Evolutionary conservation across 352 stramenopile species (phyloP), one percentile per base, ranked within the genome.

Genomic region (Phytophthora crassamura): DNA sequence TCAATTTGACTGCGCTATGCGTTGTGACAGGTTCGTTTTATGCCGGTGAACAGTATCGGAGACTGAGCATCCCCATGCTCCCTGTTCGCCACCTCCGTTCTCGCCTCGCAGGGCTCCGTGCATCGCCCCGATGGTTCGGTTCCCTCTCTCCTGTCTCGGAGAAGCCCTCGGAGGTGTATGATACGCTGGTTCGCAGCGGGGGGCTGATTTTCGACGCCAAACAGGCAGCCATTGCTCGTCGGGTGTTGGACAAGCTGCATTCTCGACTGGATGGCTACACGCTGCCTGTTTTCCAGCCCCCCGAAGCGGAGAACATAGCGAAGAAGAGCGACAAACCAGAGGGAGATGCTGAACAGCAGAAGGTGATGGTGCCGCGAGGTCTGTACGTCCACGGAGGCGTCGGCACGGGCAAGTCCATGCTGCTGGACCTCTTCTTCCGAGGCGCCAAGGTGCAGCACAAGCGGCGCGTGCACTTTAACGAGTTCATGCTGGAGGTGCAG

Each of bases 401-500:
- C 8, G 97, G 97, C 39, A 98, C 89, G 9, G 97, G 97, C 34
- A 99, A 99, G 76, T 97, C 91, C 11, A 97, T 99, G 82, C 80
- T 99, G 10, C 97, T 99, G 90, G 94, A 99, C 69, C 64, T 98
- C 14, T 98, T 99, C 67, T 98, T 91, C 66, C 63, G 85, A 15
- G 58, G 78, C 34, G 69, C 86, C 16, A 57, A 59, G 0, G 71
- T 86, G 22, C 45, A 78, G 36, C 88, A 80, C 64, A 98, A 98
- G 59, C 87, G 86, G 34, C 83, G 96, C 39, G 89, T 98, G 55
- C 97, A 99, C 72, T 99, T 99, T 67, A 98, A 99, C 77, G 86
- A 93, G 52, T 99, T 99, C 78, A 97, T 99, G 84, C 72, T 98
- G 28, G 89, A 99, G 16, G 90, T 99, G 14, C 97, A 99, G 66